Base-by-base conservation (phyloP, 768 basidiomycete genomes). In the Amanita phalloides region DNA sequence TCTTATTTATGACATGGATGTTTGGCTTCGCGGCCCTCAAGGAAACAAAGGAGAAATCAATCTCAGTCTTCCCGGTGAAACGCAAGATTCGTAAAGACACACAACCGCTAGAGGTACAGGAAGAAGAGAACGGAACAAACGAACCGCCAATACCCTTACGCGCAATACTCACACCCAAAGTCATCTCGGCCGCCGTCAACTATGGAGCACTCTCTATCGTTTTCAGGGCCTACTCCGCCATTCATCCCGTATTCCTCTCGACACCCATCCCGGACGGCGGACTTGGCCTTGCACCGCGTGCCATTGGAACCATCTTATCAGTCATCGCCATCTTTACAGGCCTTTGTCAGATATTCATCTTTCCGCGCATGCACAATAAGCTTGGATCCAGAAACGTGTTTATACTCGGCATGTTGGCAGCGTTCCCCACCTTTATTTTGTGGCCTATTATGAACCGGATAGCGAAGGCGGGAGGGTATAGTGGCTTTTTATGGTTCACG, bases 201-300 rank as follows among this genome's bases (percentile, higher is more conserved):
- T 21, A 17, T n/a, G 38, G 10, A 1, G 38, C n/a, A 20, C 38
- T 39, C 17, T 10, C 38, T 21, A 58, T 84, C 80, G 53, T 78
- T 13, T 81, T 84, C 52, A 78, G 82, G 36, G 62, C 76, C 1
- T 72, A 76, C 55, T 73, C 74, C 41, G 74, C 79, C 6, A 61
- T 86, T 10, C 76, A 79, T 21, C 84, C 86, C 0, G 64, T 86
- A 17, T 84, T 84, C 64, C 72, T 76, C 54, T 75, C 82, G 9
- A 86, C 81, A 0, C 82, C 86, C 0, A 62, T 78, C 43, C 11
- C 13, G 13, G 66, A 78, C 2, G 84, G 85, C 20, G 84, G 86
- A 0, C 33, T 33, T 33, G 33, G 33, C 13, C 33, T 33, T 33
- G 4, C 4, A 13, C 33, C 23, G 28, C 17, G 84, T 3, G 66